phyloP scores from a whole-genome alignment of 176 grass and related monocot species.

The Areca catechu region DNA sequence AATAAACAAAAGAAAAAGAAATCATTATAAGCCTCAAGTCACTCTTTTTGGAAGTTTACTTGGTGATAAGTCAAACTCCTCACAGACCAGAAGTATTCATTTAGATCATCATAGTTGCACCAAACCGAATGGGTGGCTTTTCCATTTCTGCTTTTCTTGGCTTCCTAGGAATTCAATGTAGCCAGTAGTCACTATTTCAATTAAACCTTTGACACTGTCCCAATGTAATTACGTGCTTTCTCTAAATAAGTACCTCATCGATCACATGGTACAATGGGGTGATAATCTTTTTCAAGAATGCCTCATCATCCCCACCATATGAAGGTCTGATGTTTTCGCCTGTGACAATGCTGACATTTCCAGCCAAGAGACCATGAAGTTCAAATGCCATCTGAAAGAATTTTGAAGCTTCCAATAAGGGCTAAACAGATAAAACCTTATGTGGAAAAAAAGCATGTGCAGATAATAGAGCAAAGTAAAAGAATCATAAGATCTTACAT shows the following conservation, averaged over 20 bases:
- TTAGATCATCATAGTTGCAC: slow-evolving; percentile 98
- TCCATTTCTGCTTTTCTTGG: slow-evolving; percentile 83
- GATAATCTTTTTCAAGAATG: slow-evolving; percentile 93
- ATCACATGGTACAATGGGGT: slow-evolving; percentile 88
- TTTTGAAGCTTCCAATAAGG: no score
- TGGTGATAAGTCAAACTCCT: no score
- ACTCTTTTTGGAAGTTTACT: no score
- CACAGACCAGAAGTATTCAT: slow-evolving; percentile 90
- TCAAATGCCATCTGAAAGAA: slow-evolving; percentile 84
- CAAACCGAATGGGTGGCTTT: slow-evolving; percentile 81
- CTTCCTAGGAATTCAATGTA: slow-evolving; percentile 49
- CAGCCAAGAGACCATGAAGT: slow-evolving; percentile 68
- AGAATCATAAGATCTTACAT: slow-evolving; percentile 31
- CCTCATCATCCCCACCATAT: slow-evolving; percentile 85
- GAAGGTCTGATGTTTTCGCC: slow-evolving; percentile 94
- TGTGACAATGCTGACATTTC: slow-evolving; percentile 81
- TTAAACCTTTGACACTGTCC: neutral
- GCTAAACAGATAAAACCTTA: no score
- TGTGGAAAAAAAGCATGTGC: no score
- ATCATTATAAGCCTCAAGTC: no score
- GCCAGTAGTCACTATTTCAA: slow-evolving; percentile 14
- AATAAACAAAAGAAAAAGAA: slow-evolving; percentile 5
- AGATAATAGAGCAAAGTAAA: no score
- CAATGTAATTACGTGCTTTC: no score
- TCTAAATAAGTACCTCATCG: slow-evolving; percentile 29